phyloP scores from a whole-genome alignment of 2,329 filamentous ascomycete genomes.

The Leptographium wingfieldii region DNA sequence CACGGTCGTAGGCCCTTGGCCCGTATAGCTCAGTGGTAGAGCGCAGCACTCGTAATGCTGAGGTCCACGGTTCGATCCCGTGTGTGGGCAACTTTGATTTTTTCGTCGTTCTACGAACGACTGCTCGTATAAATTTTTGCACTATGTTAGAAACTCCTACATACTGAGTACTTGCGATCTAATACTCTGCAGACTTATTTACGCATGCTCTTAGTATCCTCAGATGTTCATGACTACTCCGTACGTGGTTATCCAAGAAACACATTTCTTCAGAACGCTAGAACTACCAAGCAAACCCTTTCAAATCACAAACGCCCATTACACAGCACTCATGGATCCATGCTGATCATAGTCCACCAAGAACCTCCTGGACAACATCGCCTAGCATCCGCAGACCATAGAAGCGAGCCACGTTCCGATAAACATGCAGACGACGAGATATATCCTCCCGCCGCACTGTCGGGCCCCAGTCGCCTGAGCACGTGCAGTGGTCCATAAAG shows the following conservation, averaged over 20 bases:
- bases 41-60: slow-evolving; percentile 12
- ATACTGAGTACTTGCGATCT: no score
- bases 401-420: slow-evolving; percentile 60
- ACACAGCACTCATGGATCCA: neutral
- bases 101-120: neutral
- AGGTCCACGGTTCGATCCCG: slow-evolving; percentile 12
- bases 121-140: neutral
- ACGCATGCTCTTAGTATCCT: no score
- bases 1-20: neutral
- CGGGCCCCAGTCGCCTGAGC: slow-evolving; percentile 73
- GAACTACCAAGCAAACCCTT: neutral
- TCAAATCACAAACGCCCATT: neutral
- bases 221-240: no score
- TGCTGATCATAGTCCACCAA: slow-evolving; percentile 27
- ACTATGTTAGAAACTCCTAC: no score
- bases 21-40: slow-evolving; percentile 12
- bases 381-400: slow-evolving; percentile 75
- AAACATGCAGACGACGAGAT: slow-evolving; percentile 52
- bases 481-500: slow-evolving; percentile 93
- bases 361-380: slow-evolving; percentile 56
- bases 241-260: no score
- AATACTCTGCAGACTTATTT: neutral
- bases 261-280: neutral
- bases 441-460: slow-evolving; percentile 57
- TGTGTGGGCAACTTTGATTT: slow-evolving; percentile 6